Percentiles rank a stretch among this genome's conserved stretches.
Conservation (phyloP, 2,329 filamentous ascomycete species). For the Podosphaera xanthii region DNA sequence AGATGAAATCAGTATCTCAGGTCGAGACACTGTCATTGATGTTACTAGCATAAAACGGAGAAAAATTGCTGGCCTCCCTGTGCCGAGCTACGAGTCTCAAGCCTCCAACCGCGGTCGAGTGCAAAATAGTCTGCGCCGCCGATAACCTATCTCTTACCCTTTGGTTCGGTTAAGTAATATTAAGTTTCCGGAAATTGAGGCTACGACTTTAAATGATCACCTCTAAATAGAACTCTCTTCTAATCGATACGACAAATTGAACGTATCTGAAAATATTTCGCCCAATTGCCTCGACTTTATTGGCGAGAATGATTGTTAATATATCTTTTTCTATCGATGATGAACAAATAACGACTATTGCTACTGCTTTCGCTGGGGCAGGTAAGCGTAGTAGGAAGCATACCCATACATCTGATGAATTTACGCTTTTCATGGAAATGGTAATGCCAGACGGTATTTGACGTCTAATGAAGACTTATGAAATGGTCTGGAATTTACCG, state of each 20-base stretch:
- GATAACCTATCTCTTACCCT: conserved; percentile 6
- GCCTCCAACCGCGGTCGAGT: conserved; percentile 24
- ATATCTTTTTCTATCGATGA: not conserved
- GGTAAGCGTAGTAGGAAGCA: conserved; percentile 10
- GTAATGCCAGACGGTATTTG: conserved; percentile 4
- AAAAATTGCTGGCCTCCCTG: conserved; percentile 37
- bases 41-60: conserved; percentile 47
- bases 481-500: not conserved
- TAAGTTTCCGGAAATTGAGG: too few species aligned
- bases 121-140: conserved; percentile 20
- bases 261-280: too few species aligned
- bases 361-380: conserved; percentile 10
- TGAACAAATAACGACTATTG: conserved; percentile 19
- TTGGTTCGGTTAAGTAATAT: too few species aligned
- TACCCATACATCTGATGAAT: conserved; percentile 23
- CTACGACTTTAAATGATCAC: too few species aligned
- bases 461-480: not conserved
- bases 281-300: too few species aligned
- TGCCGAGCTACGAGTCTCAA: conserved; percentile 23
- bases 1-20: conserved; percentile 33
- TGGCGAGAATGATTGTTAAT: too few species aligned
- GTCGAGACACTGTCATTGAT: conserved; percentile 25
- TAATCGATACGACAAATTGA: too few species aligned
- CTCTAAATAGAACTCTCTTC: too few species aligned
- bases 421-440: conserved; percentile 19